These are phyloP conservation scores for Pyrenopolyporus hunteri DNA, from an alignment of 495 filamentous ascomycete species.

Conservation along the genomic window DNA sequence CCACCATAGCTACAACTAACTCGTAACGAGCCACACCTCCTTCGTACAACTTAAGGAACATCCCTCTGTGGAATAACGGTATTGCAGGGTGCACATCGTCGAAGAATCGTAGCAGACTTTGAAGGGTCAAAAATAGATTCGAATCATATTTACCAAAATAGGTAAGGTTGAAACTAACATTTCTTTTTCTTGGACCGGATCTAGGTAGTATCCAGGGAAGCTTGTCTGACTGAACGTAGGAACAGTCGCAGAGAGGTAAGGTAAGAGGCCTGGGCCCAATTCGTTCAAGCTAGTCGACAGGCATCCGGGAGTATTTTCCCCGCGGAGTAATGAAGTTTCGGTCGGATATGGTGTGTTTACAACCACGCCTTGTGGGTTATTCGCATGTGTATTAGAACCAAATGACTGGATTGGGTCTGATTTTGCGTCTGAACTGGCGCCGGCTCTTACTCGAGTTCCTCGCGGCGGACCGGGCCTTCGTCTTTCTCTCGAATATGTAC, in stretches of 20 bases:
- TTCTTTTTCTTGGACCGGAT: conserved; percentile 19
- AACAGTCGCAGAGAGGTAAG: background rate
- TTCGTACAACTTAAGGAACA: conserved; percentile 37
- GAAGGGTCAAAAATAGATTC: background rate
- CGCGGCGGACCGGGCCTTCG: conserved; percentile 40
- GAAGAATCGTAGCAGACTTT: conserved; percentile 32
- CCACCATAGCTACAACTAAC: conserved; percentile 36
- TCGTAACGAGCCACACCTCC: conserved; percentile 19
- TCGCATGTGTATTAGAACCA: background rate
- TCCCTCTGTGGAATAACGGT: conserved; percentile 38
- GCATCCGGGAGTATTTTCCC: background rate
- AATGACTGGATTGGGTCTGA: background rate
- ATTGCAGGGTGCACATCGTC: conserved; percentile 40
- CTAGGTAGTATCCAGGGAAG: conserved; percentile 29
- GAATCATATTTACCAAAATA: too few species aligned
- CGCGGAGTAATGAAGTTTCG: too few species aligned
- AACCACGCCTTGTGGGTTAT: too few species aligned
- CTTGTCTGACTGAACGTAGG: background rate
- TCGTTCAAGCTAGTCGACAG: background rate
- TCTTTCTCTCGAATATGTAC: conserved; percentile 32
- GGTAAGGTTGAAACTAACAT: conserved; percentile 18
- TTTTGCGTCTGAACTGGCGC: background rate
- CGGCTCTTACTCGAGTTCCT: conserved; percentile 14
- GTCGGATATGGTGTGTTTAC: too few species aligned
- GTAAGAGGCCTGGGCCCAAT: background rate